Evolutionary conservation across 805 yeast genomes (phyloP), one percentile per base, ranked within the genome.

Genomic region (Pichia heedii): DNA sequence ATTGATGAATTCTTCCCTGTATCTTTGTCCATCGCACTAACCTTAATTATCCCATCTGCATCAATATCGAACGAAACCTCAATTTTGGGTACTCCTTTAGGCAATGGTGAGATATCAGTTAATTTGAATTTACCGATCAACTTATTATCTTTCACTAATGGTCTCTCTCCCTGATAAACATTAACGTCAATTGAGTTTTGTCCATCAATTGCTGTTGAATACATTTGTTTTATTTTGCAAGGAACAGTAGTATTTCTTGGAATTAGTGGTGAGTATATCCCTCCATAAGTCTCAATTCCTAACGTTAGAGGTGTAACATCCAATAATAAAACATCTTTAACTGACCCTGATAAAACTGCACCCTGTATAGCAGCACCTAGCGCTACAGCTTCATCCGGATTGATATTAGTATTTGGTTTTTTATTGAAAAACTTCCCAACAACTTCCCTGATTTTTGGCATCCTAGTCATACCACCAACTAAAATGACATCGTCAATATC

Each of bases 301-400:
- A 88, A 74, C 36, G 93, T 82, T 59, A 84, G 73, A 50, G 94
- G 94, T 37, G 93, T 84, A 43, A 84, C 94, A 68, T 88, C 97
- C 58, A 88, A 77, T 55, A 88, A 71, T 52, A 88, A 76, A 53
- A 88, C 95, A 61, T 88, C 95, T 63, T 84, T 85, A 53, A 88
- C 95, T 67, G 86, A 95, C 67, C 97, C 97, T 47, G 95, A 84
- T 51, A 88, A 73, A 51, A 88, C 95, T 58, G 95, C 97, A 69
- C 96, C 97, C 73, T 88, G 97, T 57, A 88, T 89, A 46, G 96
- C 96, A 52, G 97, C 97, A 70, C 97, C 97, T 68, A 88, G 79
- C 54, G 94, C 93, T 49, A 84, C 94, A 39, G 94, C 94, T 73
- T 84, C 94, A 62, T 84, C 94, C 40, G 97, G 97, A 79, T 88